These are phyloP conservation scores for Dissophora globulifera DNA, from an alignment of 192 early-diverging fungal genomes.

Conservation along the genomic window DNA sequence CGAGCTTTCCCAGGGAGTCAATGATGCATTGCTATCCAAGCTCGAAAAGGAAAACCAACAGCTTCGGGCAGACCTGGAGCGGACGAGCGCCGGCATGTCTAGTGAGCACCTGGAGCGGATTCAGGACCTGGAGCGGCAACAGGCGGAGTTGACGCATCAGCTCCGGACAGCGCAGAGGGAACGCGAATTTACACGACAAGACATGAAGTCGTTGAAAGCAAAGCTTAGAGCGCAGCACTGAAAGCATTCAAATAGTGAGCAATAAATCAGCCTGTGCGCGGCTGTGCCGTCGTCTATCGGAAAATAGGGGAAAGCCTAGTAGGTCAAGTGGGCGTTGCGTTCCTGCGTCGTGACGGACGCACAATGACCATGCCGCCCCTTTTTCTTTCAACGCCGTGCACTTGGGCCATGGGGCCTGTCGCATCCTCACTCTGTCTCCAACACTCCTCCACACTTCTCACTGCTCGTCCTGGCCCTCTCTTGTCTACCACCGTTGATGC, in stretches of 20 bases:
- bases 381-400: too few relatives aligned
- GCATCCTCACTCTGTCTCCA: too few relatives aligned
- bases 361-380: too few relatives aligned
- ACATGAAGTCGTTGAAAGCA: slow-evolving; percentile 34
- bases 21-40: slow-evolving; percentile 27
- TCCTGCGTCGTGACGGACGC: too few relatives aligned
- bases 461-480: too few relatives aligned
- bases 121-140: slow-evolving; percentile 33
- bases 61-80: slow-evolving; percentile 11
- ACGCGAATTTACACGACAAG: slow-evolving; percentile 39
- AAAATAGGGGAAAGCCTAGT: not conserved
- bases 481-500: too few relatives aligned
- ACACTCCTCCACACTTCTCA: too few relatives aligned
- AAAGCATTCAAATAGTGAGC: not conserved
- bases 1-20: slow-evolving; percentile 39
- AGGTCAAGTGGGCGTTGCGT: not conserved
- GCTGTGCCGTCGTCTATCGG: not conserved
- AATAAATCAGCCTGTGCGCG: not conserved
- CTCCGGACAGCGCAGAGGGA: slow-evolving; percentile 39
- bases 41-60: slow-evolving; percentile 37
- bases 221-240: slow-evolving; percentile 10
- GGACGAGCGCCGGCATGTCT: slow-evolving; percentile 34
- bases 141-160: slow-evolving; percentile 11
- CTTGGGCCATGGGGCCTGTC: too few relatives aligned
- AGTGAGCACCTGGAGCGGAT: slow-evolving; percentile 42